Base-by-base conservation (phyloP, 2,329 filamentous ascomycete genomes). In the Mycogone perniciosa region DNA sequence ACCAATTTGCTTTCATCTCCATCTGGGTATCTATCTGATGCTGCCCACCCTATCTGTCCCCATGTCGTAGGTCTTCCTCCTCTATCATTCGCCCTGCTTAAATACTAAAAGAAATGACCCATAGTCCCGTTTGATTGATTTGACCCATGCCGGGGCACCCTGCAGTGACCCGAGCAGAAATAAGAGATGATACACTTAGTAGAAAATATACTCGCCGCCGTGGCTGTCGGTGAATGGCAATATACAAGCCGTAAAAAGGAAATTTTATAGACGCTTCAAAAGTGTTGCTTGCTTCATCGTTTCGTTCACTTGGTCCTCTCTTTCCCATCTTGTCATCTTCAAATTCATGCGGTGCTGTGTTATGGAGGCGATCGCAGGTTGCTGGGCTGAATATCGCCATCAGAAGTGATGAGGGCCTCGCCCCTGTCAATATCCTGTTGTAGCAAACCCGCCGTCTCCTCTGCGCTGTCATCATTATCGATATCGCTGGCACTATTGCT, bases 381-480 rank as follows among this genome's bases (percentile, higher is more conserved):
- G 7, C 42, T 68, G 4, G 71, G 64, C 46, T 73, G 62, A 31
- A 68, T 60, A 48, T 74, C 70, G 4, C 70, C 71, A 33, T 74
- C 70, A 2, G 67, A 62, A 1, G 70, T 70, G 35, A 72, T 62
- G 1, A 71, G 57, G 7, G 67, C 66, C 20, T 71, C 68, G 5
- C 56, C 56, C 9, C 60, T 59, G 38, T 71, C 71, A 35, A 64
- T 58, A 44, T 66, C 69, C 7, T 69, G 66, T 9, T 67, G 66
- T 38, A 81, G 63, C 30, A 80, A 64, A 1, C 73, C 74, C 2
- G 69, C 68, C 6, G 64, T 63, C 40, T 80, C 75, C 50, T 75
- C 75, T 9, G 70, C 66, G 29, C 67, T 68, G 4, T 70, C 68
- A 6, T 69, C 71, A 33, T 69, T 70, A 27, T 75, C 75, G 10